phyloP scores from a whole-genome alignment of 345 rosid genomes.

The Murraya paniculata region DNA sequence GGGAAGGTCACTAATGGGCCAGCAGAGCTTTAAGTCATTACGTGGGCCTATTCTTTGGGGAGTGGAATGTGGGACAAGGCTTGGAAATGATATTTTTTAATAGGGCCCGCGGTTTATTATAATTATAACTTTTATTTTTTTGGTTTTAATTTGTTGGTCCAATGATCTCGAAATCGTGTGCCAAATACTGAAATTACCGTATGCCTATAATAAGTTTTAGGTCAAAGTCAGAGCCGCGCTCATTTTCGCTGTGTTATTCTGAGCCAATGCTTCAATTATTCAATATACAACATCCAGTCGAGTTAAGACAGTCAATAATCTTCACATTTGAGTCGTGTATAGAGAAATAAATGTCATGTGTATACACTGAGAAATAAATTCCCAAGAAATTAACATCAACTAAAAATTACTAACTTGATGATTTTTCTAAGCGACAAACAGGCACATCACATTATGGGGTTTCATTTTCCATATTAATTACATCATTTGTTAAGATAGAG shows the following conservation, averaged over 20 bases:
- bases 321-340: background rate
- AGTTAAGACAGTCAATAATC: background rate
- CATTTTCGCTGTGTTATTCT: background rate
- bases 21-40: too few relatives aligned
- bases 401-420: background rate
- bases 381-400: background rate
- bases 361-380: background rate
- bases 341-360: background rate
- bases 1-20: too few relatives aligned
- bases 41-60: too few relatives aligned
- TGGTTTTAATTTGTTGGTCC: too few relatives aligned
- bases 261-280: background rate
- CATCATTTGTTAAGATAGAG: background rate
- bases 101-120: too few relatives aligned
- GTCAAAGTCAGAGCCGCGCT: background rate
- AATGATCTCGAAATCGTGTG: too few relatives aligned
- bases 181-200: too few relatives aligned
- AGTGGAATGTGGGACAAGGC: too few relatives aligned
- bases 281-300: background rate
- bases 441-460: background rate
- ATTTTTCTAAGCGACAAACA: background rate
- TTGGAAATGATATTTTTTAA: too few relatives aligned
- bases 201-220: background rate
- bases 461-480: background rate
- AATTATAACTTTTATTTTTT: too few relatives aligned